Base-by-base conservation (phyloP, 2,329 filamentous ascomycete species). In the Curvularia spicifera region DNA sequence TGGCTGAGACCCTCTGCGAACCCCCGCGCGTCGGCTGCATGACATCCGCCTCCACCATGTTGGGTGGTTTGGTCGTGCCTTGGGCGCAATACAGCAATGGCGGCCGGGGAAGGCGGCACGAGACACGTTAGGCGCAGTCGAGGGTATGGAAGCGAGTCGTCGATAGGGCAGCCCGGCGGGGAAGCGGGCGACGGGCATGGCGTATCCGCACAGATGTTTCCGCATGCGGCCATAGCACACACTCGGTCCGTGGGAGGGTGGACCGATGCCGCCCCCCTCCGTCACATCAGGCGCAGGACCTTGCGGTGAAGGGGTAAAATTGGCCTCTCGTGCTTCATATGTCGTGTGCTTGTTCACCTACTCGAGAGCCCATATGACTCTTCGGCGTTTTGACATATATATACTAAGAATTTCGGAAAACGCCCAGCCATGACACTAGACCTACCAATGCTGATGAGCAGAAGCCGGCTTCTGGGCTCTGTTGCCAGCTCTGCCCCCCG, bases 101-200 rank as follows among this genome's bases (percentile, higher is more conserved):
- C 64, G 64, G 64, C 64, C 71, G 72, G 72, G 71, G 70, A 70
- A 67, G 52, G 44, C 65, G 70, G 66, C 67, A 66, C 64, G 64
- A 67, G 51, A 51, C 51, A 66, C 61, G 64, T 64, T 62, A 62
- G 60, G 64, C 63, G 52, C 59, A 52, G 33, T 50, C 56, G 50
- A 53, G 52, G 54, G 53, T 57, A 48, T 51, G 55, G 59, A 59
- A 37, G 61, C 53, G 52, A 59, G 51, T 50, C 53, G 52, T 45
- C 35, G 61, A 64, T 59, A 47, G 61, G 58, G 61, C 65, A 66
- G 60, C 53, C 63, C 63, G 65, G 28, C 51, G 68, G 70, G 68
- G 67, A 70, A 64, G 46, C 66, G 64, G 69, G 60, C 48, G 24
- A 39, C 43, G 22, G 47, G 53, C 43, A 53, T 51, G 48, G 56